Conservation (phyloP, 192 early-diverging fungal species). For the Umbelopsis vinacea region DNA sequence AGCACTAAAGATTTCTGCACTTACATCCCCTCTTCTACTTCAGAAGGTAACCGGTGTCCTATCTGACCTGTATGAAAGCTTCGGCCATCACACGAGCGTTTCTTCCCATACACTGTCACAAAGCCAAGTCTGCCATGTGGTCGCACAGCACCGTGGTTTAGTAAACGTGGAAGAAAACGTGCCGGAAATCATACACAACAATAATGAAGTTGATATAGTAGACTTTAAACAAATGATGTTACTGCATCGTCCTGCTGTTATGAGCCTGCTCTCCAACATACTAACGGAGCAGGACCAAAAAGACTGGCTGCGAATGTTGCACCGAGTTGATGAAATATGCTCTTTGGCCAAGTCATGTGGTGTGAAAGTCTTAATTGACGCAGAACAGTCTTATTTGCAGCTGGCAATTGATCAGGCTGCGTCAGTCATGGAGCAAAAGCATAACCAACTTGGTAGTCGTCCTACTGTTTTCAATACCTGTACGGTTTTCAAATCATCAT, state of each 20-base stretch:
- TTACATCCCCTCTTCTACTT: conserved; percentile 75
- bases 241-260: conserved; percentile 23
- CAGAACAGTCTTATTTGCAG: conserved; percentile 95
- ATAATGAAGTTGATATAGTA: conserved; percentile 22
- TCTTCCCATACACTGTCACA: conserved; percentile 35
- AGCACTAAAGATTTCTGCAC: conserved; percentile 88
- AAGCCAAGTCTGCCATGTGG: conserved; percentile 21
- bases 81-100: conserved; percentile 38
- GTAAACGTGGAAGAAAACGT: conserved; percentile 16
- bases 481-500: conserved; percentile 23
- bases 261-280: conserved; percentile 28
- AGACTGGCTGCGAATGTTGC: conserved; percentile 69
- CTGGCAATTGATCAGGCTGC: conserved; percentile 88
- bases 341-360: conserved; percentile 61
- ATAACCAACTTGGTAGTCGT: conserved; percentile 56
- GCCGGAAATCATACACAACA: conserved; percentile 3
- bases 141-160: conserved; percentile 45
- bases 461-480: conserved; percentile 93
- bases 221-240: conserved; percentile 24
- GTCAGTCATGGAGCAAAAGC: conserved; percentile 67
- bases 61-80: conserved; percentile 47
- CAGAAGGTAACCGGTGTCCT: conserved; percentile 70
- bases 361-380: conserved; percentile 88
- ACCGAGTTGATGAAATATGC: conserved; percentile 71
- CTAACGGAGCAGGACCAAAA: conserved; percentile 64